phyloP scores from a whole-genome alignment of 179 eudicot species.

The Heliamphora pulchella region DNA sequence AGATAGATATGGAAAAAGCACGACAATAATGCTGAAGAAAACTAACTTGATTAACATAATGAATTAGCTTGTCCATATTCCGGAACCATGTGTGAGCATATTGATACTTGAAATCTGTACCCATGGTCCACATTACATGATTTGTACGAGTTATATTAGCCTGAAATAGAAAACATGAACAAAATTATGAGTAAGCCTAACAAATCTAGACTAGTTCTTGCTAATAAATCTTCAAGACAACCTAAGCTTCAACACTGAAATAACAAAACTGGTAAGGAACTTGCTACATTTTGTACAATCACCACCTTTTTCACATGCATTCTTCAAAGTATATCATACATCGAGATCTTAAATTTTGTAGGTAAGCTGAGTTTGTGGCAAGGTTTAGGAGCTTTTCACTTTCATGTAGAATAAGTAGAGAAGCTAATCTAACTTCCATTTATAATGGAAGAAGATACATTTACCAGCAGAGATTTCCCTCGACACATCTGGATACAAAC shows the following conservation, averaged over 20 bases:
- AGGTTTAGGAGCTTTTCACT: no score
- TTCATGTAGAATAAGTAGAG: no score
- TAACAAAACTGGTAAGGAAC: not conserved
- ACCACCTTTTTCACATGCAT: not conserved
- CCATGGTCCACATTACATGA: slow-evolving; percentile 99
- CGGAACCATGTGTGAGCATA: slow-evolving; percentile 89
- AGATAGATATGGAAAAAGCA: slow-evolving; percentile 8
- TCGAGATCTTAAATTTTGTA: no score
- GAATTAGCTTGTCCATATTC: slow-evolving; percentile 31
- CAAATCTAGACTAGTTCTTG: not conserved
- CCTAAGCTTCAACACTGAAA: not conserved
- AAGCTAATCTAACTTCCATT: no score
- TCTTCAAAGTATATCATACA: no score
- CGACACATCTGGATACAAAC: no score
- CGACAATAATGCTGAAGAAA: not conserved
- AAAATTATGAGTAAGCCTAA: not conserved
- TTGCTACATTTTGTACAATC: not conserved
- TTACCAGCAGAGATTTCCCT: no score
- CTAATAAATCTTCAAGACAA: slow-evolving; percentile 8
- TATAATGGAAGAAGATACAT: no score
- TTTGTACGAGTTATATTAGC: slow-evolving; percentile 89
- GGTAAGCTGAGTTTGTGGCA: no score
- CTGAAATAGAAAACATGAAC: slow-evolving; percentile 30
- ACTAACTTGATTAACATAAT: slow-evolving; percentile 32
- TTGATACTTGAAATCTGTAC: slow-evolving; percentile 95